Percentiles rank a stretch among this genome's conserved stretches.
Conservation (phyloP, 1,284 basidiomycete genomes). For the Singerocomus inundabilis region DNA sequence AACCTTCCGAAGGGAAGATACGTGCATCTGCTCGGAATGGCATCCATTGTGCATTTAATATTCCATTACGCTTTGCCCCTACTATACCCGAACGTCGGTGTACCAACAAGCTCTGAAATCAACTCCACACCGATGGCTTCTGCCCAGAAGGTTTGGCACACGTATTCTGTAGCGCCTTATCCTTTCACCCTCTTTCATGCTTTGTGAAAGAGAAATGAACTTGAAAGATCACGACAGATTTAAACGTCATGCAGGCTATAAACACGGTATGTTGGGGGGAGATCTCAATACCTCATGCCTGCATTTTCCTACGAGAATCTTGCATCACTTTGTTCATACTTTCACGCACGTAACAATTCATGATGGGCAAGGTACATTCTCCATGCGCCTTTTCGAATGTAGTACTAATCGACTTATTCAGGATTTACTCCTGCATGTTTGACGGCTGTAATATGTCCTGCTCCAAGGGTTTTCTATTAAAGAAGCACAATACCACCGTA, state of each 20-base stretch:
- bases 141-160: neutral
- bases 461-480: slow-evolving; percentile 1
- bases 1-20: neutral
- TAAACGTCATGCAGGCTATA: slow-evolving; percentile 2
- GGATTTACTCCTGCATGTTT: slow-evolving; percentile 13
- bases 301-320: slow-evolving; percentile 1
- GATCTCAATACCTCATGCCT: neutral
- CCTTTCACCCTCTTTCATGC: neutral
- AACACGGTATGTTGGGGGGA: neutral
- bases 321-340: neutral
- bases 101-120: neutral
- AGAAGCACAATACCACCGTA: slow-evolving; percentile 9
- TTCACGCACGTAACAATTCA: neutral
- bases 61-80: neutral
- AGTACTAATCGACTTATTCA: neutral
- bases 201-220: neutral
- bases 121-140: neutral
- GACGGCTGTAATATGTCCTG: slow-evolving; percentile 12
- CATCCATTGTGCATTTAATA: neutral
- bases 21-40: too few relatives aligned
- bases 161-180: too few relatives aligned
- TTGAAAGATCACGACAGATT: neutral
- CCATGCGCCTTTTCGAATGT: neutral
- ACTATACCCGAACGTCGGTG: neutral
- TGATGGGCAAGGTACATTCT: slow-evolving; percentile 7